Percentiles rank a stretch among this genome's conserved stretches.
These are phyloP conservation scores for Ustilago bromivora DNA, from an alignment of 1,284 basidiomycete species.

Conservation along the genomic window DNA sequence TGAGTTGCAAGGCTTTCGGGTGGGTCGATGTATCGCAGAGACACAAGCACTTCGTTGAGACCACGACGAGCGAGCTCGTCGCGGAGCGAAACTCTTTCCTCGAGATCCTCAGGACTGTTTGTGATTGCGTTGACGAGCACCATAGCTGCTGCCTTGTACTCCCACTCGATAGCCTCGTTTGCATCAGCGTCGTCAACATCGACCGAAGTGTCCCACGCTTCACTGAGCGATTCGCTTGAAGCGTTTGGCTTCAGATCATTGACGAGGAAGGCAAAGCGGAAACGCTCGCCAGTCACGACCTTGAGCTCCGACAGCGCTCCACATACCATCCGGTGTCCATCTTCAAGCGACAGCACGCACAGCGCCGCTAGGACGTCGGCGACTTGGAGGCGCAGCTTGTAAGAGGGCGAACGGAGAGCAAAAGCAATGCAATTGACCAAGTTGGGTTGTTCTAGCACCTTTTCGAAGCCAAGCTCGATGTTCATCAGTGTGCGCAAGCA, in stretches of 20 bases:
- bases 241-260: conserved; percentile 75
- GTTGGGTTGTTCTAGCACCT: conserved; percentile 77
- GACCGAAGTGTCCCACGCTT: conserved; percentile 69
- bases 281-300: conserved; percentile 78
- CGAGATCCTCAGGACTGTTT: conserved; percentile 80
- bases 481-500: conserved; percentile 86
- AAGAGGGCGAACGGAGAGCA: conserved; percentile 75
- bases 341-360: conserved; percentile 79
- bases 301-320: conserved; percentile 83
- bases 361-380: conserved; percentile 86
- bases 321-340: conserved; percentile 81
- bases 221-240: conserved; percentile 67
- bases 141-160: conserved; percentile 81
- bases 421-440: conserved; percentile 82
- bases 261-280: conserved; percentile 84
- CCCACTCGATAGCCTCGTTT: conserved; percentile 75
- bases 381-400: conserved; percentile 79
- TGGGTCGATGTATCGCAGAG: conserved; percentile 80
- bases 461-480: conserved; percentile 82
- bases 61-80: conserved; percentile 85
- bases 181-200: conserved; percentile 32
- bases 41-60: conserved; percentile 83
- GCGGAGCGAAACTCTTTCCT: conserved; percentile 81
- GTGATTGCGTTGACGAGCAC: conserved; percentile 81
- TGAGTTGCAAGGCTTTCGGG: conserved; percentile 81